Conservation (phyloP, 2,329 filamentous ascomycete genomes). For the Ceratocystis variospora region DNA sequence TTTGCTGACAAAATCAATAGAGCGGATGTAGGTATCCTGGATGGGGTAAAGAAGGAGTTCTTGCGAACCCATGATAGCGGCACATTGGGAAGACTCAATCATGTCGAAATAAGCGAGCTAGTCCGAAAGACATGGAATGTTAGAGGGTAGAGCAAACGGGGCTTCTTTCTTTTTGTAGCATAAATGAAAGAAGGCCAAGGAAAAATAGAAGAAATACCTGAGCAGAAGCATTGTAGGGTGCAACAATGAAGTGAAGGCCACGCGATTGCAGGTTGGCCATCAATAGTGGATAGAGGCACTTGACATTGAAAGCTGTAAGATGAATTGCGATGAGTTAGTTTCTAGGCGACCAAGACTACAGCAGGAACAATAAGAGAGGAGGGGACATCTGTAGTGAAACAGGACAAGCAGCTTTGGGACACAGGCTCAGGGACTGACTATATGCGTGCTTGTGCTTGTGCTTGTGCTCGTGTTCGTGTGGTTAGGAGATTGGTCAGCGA, state of each 20-base stretch:
- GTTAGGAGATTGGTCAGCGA: not conserved
- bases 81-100: conserved; percentile 51
- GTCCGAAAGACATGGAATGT: not conserved
- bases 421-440: no score
- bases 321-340: not conserved
- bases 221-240: conserved; percentile 76
- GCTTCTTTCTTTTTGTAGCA: not conserved
- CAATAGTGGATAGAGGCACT: conserved; percentile 62
- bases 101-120: conserved; percentile 69
- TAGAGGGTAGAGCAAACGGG: conserved; percentile 14
- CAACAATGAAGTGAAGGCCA: conserved; percentile 61
- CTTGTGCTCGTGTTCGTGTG: no score
- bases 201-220: conserved; percentile 44
- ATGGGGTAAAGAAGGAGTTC: conserved; percentile 79
- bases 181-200: conserved; percentile 22
- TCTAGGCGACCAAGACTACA: not conserved
- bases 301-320: conserved; percentile 51
- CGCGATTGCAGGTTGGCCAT: conserved; percentile 58
- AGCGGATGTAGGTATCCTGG: conserved; percentile 55
- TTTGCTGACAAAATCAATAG: conserved; percentile 54
- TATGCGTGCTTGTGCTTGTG: no score
- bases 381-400: not conserved
- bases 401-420: not conserved
- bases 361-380: not conserved
- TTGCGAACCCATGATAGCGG: conserved; percentile 69